A percentile compares a stretch with the other conserved stretches of the same genome.
These are phyloP conservation scores for Stagonosporopsis vannaccii DNA, from an alignment of 2,329 filamentous ascomycete species.

Conservation along the genomic window DNA sequence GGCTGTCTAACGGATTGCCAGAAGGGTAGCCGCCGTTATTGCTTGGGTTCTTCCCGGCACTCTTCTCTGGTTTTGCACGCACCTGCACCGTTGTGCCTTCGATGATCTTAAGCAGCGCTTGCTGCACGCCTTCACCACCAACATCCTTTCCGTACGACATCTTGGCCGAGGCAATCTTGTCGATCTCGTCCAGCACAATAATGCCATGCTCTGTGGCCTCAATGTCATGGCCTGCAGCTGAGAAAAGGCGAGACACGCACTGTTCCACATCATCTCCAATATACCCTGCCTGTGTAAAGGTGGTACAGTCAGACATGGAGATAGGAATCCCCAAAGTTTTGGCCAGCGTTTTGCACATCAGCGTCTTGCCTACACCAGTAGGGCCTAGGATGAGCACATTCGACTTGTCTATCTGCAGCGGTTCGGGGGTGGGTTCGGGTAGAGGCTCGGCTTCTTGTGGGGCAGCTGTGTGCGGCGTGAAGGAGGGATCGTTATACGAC, in stretches of 20 bases:
- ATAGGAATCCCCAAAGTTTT: conserved; percentile 94
- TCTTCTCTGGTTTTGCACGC: conserved; percentile 81
- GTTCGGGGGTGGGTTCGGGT: conserved; percentile 58
- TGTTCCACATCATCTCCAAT: conserved; percentile 98
- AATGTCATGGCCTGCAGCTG: conserved; percentile 89
- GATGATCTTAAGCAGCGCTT: conserved; percentile 92
- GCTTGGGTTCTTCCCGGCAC: conserved; percentile 43
- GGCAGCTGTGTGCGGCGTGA: conserved; percentile 27
- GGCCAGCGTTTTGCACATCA: conserved; percentile 92
- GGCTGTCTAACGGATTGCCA: conserved; percentile 31
- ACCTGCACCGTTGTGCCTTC: conserved; percentile 94
- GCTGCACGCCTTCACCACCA: conserved; percentile 94
- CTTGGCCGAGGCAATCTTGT: conserved; percentile 92
- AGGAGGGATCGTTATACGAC: conserved; percentile 23
- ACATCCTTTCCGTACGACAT: conserved; percentile 91
- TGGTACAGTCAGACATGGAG: conserved; percentile 93
- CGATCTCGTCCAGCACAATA: conserved; percentile 94
- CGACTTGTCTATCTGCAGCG: conserved; percentile 89
- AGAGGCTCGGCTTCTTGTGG: conserved; percentile 51
- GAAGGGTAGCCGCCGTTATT: conserved; percentile 22
- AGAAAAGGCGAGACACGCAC: conserved; percentile 87
- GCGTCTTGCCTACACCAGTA: conserved; percentile 94
- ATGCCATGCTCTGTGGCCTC: conserved; percentile 88
- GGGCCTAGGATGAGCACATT: conserved; percentile 91
- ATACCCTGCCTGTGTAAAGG: conserved; percentile 95